Conservation (phyloP, 805 yeast genomes). For the Metschnikowia matae region DNA sequence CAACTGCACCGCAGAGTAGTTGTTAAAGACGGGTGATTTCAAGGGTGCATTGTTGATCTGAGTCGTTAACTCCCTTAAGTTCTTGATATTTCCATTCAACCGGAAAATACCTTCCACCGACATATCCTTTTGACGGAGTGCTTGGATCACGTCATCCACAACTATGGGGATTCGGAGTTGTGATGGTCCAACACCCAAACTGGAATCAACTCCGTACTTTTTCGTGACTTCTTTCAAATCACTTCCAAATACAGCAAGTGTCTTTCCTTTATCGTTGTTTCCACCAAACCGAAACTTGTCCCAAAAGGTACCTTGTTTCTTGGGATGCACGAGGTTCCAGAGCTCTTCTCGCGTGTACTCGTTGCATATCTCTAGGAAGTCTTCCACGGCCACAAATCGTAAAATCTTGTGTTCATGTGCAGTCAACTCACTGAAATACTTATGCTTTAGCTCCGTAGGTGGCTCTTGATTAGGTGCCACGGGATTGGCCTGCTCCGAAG, state of each 20-base stretch:
- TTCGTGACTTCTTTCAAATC: conserved; percentile 67
- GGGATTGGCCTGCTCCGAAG: conserved; percentile 9
- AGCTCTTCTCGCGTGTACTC: conserved; percentile 33
- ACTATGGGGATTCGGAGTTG: conserved; percentile 78
- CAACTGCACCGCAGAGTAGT: conserved; percentile 83
- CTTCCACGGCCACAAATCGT: conserved; percentile 56
- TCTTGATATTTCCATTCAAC: conserved; percentile 89
- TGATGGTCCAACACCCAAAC: conserved; percentile 77
- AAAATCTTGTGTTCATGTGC: conserved; percentile 54
- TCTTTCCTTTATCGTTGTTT: conserved; percentile 23
- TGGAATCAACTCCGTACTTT: conserved; percentile 77
- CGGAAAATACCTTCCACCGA: conserved; percentile 95
- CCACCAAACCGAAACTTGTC: conserved; percentile 45
- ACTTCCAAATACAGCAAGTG: conserved; percentile 63
- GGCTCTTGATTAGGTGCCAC: neutral
- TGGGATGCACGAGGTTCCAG: conserved; percentile 38
- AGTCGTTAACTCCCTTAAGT: conserved; percentile 68
- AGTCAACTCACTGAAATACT: conserved; percentile 62
- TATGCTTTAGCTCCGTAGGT: conserved; percentile 12
- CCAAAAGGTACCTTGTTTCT: conserved; percentile 48
- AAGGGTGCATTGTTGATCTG: conserved; percentile 71
- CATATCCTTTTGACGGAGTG: conserved; percentile 86
- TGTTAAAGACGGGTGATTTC: conserved; percentile 62
- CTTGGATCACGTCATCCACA: conserved; percentile 78
- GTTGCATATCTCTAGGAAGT: conserved; percentile 34